A percentile compares a stretch with the other conserved stretches of the same genome.
These are phyloP conservation scores for Herpetospermum pedunculosum DNA, from an alignment of 306 rosid genomes.

Conservation along the genomic window DNA sequence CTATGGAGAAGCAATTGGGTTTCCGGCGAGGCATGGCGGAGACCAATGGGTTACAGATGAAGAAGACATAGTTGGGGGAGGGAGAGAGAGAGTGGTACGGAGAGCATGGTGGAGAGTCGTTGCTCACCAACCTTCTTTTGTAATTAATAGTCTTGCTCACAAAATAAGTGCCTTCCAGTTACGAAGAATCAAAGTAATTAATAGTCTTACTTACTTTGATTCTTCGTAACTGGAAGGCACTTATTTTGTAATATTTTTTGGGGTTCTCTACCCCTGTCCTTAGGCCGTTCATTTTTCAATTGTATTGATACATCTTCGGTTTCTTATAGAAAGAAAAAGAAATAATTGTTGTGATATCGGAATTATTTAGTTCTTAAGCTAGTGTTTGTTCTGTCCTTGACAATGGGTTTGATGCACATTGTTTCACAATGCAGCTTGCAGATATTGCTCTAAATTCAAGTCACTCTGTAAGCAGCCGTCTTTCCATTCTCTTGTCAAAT, in stretches of 20 bases:
- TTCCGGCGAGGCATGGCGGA: no score
- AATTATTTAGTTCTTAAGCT: neutral
- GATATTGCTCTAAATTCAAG: slow-evolving; percentile 39
- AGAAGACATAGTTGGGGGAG: no score
- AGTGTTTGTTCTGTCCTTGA: neutral
- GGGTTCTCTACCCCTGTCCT: neutral
- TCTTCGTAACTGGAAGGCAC: neutral
- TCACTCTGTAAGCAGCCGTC: slow-evolving; percentile 30
- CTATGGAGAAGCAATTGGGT: no score
- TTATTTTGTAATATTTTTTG: neutral
- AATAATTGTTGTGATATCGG: neutral
- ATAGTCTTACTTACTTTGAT: neutral
- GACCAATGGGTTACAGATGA: no score
- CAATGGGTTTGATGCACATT: neutral
- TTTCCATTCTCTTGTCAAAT: neutral
- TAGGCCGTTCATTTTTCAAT: neutral
- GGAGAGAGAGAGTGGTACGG: no score
- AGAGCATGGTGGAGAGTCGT: no score
- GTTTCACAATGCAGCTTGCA: slow-evolving; percentile 37
- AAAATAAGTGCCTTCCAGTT: neutral
- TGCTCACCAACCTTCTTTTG: no score
- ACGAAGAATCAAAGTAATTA: neutral
- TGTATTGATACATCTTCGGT: neutral
- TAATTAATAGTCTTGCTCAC: no score
- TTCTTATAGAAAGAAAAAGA: neutral